Evolutionary conservation across 305 asterid species (phyloP), one percentile per base, ranked within the genome.

Genomic region (Ajuga reptans): DNA sequence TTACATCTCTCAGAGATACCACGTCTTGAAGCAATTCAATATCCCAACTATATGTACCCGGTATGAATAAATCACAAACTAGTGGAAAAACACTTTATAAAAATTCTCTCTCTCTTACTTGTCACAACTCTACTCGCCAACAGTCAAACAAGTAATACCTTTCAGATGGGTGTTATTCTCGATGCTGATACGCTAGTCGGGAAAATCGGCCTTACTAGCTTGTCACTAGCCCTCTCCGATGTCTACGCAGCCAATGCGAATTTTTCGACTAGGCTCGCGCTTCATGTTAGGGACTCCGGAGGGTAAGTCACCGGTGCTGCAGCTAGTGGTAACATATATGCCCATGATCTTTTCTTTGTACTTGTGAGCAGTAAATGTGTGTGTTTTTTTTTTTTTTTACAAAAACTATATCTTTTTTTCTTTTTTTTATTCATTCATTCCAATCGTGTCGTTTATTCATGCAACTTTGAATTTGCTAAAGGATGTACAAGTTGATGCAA

Each of bases 401-500:
- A 0, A 0, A 3, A 27, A 1, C 31, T 3, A 27, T 1, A 27
- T 27, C n/a, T n/a, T n/a, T n/a, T n/a, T n/a, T n/a, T n/a, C n/a
- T n/a, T n/a, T n/a, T n/a, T n/a, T n/a, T n/a, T n/a, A n/a, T n/a
- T 45, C 18, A 21, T 53, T 53, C 14, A 4, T 53, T 9, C 37
- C 15, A 2, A 11, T 39, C 6, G 3, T 31, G 36, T n/a, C 18
- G 2, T 34, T 17, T 21, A 5, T 43, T 5, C 6, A 46, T 72
- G 76, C 81, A 85, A 87, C 86, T 71, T 77, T 80, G 3, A 27
- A 51, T 55, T 72, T 85, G 69, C 33, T 81, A 72, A 79, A 68
- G 65, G 75, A 75, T n/a, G 80, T 55, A 11, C 52, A 64, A 62
- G 86, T 80, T 18, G 82, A 82, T 34, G 86, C 84, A n/a, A 78